Evolutionary conservation across 345 rosid genomes (phyloP).

Genomic region (Eucalyptus brandiana): DNA sequence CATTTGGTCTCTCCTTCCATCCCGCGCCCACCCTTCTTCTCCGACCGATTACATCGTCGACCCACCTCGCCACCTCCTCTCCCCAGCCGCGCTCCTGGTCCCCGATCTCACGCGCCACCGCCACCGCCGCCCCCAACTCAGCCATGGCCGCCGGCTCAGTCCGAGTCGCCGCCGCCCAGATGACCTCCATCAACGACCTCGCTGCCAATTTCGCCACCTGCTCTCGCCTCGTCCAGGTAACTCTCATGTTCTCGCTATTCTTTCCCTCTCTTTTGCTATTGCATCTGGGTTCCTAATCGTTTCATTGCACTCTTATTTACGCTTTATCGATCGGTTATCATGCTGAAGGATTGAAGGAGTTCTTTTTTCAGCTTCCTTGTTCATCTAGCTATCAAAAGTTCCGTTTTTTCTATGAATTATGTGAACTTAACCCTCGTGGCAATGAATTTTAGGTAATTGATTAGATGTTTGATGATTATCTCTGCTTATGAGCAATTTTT

Average conservation of each 20-base stretch:
- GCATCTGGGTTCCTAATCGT: background rate
- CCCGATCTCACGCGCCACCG: background rate
- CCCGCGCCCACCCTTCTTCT: background rate
- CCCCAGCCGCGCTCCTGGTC: background rate
- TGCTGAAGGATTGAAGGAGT: background rate
- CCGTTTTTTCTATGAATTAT: background rate
- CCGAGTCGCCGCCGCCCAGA: slow-evolving; percentile 94
- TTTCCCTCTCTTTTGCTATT: background rate
- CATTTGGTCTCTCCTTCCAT: background rate
- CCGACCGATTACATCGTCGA: background rate
- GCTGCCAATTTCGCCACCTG: slow-evolving; percentile 79
- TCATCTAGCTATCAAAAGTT: background rate
- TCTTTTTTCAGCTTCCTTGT: background rate
- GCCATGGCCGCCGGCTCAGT: slow-evolving; percentile 40
- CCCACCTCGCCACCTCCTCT: background rate
- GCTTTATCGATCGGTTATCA: background rate
- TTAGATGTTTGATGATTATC: background rate
- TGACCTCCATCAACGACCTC: slow-evolving; percentile 84
- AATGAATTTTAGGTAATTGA: background rate
- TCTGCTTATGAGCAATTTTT: background rate
- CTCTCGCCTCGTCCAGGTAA: slow-evolving; percentile 78
- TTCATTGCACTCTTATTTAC: background rate
- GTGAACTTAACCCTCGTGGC: background rate
- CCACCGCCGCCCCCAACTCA: slow-evolving; percentile 6
- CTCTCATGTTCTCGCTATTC: background rate